Conservation (phyloP, 2,329 filamentous ascomycete species). For the Calonectria pseudoturangicola region DNA sequence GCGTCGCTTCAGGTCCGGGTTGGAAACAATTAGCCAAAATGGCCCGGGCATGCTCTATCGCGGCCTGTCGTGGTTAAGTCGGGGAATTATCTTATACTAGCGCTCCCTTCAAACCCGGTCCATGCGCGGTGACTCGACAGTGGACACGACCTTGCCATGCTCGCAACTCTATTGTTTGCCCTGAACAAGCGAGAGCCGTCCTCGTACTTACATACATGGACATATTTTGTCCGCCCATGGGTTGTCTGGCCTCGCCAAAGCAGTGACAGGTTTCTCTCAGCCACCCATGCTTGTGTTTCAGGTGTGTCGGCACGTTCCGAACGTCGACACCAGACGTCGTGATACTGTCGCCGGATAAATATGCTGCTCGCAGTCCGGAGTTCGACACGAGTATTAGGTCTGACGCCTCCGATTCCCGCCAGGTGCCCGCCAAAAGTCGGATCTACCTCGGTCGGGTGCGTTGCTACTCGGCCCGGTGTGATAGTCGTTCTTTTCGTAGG, state of each 20-base stretch:
- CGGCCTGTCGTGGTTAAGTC: conserved; percentile 7
- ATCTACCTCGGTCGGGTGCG: conserved; percentile 1
- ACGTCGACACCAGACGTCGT: conserved; percentile 30
- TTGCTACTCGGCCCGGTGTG: conserved; percentile 26
- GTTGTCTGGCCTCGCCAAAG: conserved; percentile 22
- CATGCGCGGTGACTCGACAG: conserved; percentile 23
- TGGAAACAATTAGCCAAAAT: conserved; percentile 11
- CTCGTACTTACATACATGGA: conserved; percentile 29
- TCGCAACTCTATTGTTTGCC: conserved; percentile 9
- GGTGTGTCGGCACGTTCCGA: conserved; percentile 49
- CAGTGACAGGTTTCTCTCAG: conserved; percentile 33
- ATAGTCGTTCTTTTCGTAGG: background rate
- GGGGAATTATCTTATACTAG: conserved; percentile 29
- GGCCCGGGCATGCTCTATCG: conserved; percentile 24
- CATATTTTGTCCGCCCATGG: conserved; percentile 42
- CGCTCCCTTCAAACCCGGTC: conserved; percentile 26
- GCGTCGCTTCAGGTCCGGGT: conserved; percentile 23
- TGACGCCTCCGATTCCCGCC: background rate
- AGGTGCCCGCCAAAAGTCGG: background rate
- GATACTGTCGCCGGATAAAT: conserved; percentile 22
- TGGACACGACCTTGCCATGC: background rate
- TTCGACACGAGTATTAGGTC: conserved; percentile 11
- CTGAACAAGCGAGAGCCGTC: conserved; percentile 22
- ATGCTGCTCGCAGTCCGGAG: conserved; percentile 5
- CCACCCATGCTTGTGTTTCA: conserved; percentile 48